phyloP scores from a whole-genome alignment of 2,329 filamentous ascomycete genomes.

The Apiospora arundinis region DNA sequence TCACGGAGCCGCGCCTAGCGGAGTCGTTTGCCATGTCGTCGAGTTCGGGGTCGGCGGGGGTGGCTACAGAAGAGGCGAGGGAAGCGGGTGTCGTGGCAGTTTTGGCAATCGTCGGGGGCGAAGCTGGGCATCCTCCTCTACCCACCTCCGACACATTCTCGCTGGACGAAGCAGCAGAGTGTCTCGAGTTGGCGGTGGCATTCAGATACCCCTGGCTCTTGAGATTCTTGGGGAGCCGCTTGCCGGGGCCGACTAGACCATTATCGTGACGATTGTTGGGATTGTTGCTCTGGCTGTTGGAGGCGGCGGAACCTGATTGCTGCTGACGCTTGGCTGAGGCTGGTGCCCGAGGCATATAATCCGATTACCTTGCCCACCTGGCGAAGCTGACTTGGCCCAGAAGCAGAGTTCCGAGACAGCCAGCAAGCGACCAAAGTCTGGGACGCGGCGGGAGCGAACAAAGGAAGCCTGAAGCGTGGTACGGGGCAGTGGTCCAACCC shows the following conservation, averaged over 20 bases:
- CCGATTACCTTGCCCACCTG: slow-evolving; percentile 13
- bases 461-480: background rate
- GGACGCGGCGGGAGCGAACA: slow-evolving; percentile 8
- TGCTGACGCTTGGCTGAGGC: slow-evolving; percentile 67
- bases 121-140: slow-evolving; percentile 17
- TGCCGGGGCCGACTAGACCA: slow-evolving; percentile 81
- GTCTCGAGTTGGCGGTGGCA: slow-evolving; percentile 34
- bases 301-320: slow-evolving; percentile 28
- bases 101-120: slow-evolving; percentile 30
- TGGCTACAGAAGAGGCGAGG: slow-evolving; percentile 39
- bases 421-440: slow-evolving; percentile 19
- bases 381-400: slow-evolving; percentile 20
- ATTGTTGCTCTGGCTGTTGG: slow-evolving; percentile 52
- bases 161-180: slow-evolving; percentile 33
- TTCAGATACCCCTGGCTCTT: slow-evolving; percentile 54
- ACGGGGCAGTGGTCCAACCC: background rate
- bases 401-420: slow-evolving; percentile 21
- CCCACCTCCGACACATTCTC: slow-evolving; percentile 18
- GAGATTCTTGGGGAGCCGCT: slow-evolving; percentile 55
- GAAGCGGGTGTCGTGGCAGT: slow-evolving; percentile 35
- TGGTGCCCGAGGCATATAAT: slow-evolving; percentile 67
- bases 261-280: slow-evolving; percentile 83
- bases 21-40: slow-evolving; percentile 49
- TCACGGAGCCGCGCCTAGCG: slow-evolving; percentile 54
- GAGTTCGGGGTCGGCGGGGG: slow-evolving; percentile 44